Conservation (phyloP, 352 stramenopile genomes). For the Globisporangium paddicum region DNA sequence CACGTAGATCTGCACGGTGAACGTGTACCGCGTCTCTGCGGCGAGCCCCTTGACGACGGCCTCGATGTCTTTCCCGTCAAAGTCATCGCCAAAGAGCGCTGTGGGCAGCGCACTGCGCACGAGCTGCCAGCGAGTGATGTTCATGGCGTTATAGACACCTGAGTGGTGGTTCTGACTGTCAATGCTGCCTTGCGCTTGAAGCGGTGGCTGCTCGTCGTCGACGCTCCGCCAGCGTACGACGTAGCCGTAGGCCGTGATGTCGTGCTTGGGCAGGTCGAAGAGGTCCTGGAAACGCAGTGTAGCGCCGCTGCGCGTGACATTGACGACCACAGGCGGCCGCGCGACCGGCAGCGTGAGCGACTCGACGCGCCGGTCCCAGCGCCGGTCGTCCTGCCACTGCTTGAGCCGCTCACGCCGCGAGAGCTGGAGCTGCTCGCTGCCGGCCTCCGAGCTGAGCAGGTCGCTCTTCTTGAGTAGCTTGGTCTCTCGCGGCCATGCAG, state of each 20-base stretch:
- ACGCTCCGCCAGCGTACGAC: slow-evolving; percentile 49
- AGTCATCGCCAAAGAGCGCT: slow-evolving; percentile 66
- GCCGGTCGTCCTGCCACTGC: slow-evolving; percentile 73
- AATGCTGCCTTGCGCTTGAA: too few species aligned
- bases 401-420: slow-evolving; percentile 74
- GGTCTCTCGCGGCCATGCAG: slow-evolving; percentile 60
- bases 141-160: slow-evolving; percentile 35
- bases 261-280: slow-evolving; percentile 51
- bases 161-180: not conserved
- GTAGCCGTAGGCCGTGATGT: slow-evolving; percentile 68
- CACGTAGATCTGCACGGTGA: slow-evolving; percentile 65
- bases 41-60: slow-evolving; percentile 39
- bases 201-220: slow-evolving; percentile 2
- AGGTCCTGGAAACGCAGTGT: slow-evolving; percentile 74
- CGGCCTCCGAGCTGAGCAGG: slow-evolving; percentile 14
- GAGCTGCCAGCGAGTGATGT: slow-evolving; percentile 48
- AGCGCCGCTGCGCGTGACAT: slow-evolving; percentile 41
- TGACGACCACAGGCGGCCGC: slow-evolving; percentile 52
- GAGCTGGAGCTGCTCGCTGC: slow-evolving; percentile 20
- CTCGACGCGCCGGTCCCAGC: slow-evolving; percentile 60
- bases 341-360: slow-evolving; percentile 67
- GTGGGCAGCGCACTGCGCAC: slow-evolving; percentile 58
- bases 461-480: slow-evolving; percentile 31
- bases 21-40: slow-evolving; percentile 62
- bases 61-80: slow-evolving; percentile 76